Base-by-base conservation (phyloP, 306 rosid species). In the Carpinus viminea region DNA sequence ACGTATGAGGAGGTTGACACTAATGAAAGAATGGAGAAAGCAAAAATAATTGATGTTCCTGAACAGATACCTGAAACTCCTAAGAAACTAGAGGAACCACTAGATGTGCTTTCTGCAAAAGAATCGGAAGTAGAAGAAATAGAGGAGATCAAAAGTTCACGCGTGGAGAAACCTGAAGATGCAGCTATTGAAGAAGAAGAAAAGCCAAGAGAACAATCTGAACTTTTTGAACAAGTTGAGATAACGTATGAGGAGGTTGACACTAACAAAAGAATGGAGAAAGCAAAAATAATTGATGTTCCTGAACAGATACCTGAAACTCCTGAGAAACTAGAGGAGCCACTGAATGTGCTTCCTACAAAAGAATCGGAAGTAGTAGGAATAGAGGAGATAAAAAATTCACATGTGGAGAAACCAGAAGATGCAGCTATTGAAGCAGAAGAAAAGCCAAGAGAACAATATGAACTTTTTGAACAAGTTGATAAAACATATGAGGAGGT, bases 121-220 rank as follows among this genome's bases (percentile, higher is more conserved):
- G 82, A 87, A 72, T 68, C 70, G 47, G 87, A 80, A 47, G 80
- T 45, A 12, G 55, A 45, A 21, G 66, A 16, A 2, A 16, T 61
- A 56, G 56, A 74, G 34, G 85, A 79, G 74, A 76, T 81, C 18
- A 74, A 21, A 46, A 77, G 56, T 55, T 5, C 5, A 0, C 48
- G 70, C 52, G 71, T 54, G 53, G 75, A 13, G 31, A 76, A 66
- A 70, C 31, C 73, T 50, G 82, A 84, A 72, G 66, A 53, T 54
- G 84, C 66, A 64, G 72, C 72, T 75, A 13, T 79, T 76, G 70
- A 80, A 83, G 88, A 70, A 57, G 81, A 81, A 38, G 84, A 86
- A 76, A 83, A 75, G 45, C 75, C 74, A 65, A 74, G 72, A 77
- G 86, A 88, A 52, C 65, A 12, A 53, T 41, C 70, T 34, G 69